These are phyloP conservation scores for Lathyrus aphaca DNA, from an alignment of 306 rosid species.

Conservation along the genomic window DNA sequence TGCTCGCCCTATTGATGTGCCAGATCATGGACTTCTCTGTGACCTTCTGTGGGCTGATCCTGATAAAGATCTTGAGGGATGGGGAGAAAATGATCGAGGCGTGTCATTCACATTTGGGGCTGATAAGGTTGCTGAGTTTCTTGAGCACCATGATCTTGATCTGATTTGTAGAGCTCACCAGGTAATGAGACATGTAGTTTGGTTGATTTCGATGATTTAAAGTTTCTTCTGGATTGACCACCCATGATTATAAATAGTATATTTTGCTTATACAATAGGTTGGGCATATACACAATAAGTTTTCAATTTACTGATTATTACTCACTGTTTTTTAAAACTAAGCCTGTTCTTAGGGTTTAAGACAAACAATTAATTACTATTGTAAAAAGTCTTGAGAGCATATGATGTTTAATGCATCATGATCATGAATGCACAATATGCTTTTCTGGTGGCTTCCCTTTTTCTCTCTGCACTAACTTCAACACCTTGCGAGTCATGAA, in stretches of 20 bases:
- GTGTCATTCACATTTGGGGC: constrained; percentile 88
- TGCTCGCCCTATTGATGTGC: constrained; percentile 84
- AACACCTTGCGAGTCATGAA: background rate
- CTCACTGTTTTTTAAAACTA: background rate
- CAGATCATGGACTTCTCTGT: constrained; percentile 86
- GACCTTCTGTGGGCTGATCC: constrained; percentile 93
- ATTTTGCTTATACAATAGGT: constrained; percentile 10
- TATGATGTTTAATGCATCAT: background rate
- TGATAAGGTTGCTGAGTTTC: constrained; percentile 80
- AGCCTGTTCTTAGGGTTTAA: constrained; percentile 1
- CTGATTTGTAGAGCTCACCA: constrained; percentile 85
- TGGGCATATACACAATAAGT: constrained; percentile 1
- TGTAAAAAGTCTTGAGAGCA: background rate
- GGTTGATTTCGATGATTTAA: constrained; percentile 17
- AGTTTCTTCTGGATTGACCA: background rate
- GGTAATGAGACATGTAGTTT: constrained; percentile 47
- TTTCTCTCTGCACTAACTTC: constrained; percentile 31
- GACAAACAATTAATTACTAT: background rate
- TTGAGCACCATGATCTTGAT: constrained; percentile 75
- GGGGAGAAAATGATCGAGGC: constrained; percentile 92
- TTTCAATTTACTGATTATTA: constrained; percentile 13
- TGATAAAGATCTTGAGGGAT: constrained; percentile 81
- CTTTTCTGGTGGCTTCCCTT: constrained; percentile 28
- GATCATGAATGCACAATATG: background rate
- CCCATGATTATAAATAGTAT: constrained; percentile 13